Conservation (phyloP, 192 early-diverging fungal species). For the Diversispora epigaea region DNA sequence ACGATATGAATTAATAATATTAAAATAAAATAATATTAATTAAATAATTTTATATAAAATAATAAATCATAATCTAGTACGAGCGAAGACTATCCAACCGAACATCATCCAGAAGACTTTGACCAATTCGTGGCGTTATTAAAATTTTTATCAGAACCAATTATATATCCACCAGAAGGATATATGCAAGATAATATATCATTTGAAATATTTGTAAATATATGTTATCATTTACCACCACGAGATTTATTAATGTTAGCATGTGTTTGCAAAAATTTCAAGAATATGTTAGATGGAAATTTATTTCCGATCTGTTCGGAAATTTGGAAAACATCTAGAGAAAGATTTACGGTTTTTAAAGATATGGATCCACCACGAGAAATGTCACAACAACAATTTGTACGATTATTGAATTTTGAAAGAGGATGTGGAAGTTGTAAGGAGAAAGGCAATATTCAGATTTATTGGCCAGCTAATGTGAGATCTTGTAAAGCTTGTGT, state of each 20-base stretch:
- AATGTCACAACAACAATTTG: background rate
- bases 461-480: conserved; percentile 5
- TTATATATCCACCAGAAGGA: background rate
- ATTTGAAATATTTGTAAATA: conserved; percentile 5
- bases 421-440: conserved; percentile 2
- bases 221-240: conserved; percentile 14
- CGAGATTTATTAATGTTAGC: conserved; percentile 1
- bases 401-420: conserved; percentile 5
- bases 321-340: conserved; percentile 12
- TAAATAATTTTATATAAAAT: too few relatives aligned
- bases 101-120: background rate
- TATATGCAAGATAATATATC: conserved; percentile 16
- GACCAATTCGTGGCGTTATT: background rate
- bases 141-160: background rate
- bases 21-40: too few relatives aligned
- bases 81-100: background rate
- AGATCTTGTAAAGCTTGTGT: conserved; percentile 18
- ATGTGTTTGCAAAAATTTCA: conserved; percentile 14
- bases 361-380: conserved; percentile 9
- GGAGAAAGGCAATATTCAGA: background rate
- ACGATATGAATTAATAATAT: too few relatives aligned
- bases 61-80: too few relatives aligned
- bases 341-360: conserved; percentile 2
- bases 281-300: background rate
- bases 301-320: background rate